These are phyloP conservation scores for Phytophthora fragariaefolia DNA, from an alignment of 352 stramenopile genomes.

Conservation along the genomic window DNA sequence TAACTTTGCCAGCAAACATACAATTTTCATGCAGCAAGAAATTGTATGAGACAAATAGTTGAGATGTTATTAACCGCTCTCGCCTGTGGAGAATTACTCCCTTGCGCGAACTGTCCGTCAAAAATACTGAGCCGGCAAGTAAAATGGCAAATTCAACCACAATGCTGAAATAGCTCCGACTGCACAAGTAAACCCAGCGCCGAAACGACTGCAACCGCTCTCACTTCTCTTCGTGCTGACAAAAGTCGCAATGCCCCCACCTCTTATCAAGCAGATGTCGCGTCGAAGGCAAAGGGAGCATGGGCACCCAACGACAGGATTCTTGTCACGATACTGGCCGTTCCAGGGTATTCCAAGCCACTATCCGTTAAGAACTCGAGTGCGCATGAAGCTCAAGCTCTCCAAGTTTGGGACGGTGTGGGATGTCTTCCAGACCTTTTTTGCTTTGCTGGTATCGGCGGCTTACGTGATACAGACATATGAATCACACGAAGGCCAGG, in stretches of 20 bases:
- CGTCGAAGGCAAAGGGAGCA: conserved; percentile 26
- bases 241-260: conserved; percentile 7
- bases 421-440: conserved; percentile 68
- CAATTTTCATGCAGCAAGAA: too few relatives aligned
- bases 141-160: conserved; percentile 15
- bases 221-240: neutral
- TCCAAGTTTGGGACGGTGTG: conserved; percentile 53
- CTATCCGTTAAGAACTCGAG: conserved; percentile 51
- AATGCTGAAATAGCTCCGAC: conserved; percentile 3
- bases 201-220: neutral
- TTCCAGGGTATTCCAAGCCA: conserved; percentile 64
- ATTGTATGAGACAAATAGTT: too few relatives aligned
- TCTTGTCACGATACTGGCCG: conserved; percentile 39
- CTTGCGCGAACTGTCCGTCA: neutral
- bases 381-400: conserved; percentile 72
- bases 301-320: conserved; percentile 1
- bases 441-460: conserved; percentile 56
- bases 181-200: too few relatives aligned
- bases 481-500: conserved; percentile 18
- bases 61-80: too few relatives aligned
- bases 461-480: conserved; percentile 69
- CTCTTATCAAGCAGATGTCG: conserved; percentile 18
- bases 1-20: too few relatives aligned
- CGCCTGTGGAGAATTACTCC: too few relatives aligned
- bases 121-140: neutral